Percentiles rank a stretch among this genome's conserved stretches.
Conservation (phyloP, 768 basidiomycete species). For the Boletales sp. region DNA sequence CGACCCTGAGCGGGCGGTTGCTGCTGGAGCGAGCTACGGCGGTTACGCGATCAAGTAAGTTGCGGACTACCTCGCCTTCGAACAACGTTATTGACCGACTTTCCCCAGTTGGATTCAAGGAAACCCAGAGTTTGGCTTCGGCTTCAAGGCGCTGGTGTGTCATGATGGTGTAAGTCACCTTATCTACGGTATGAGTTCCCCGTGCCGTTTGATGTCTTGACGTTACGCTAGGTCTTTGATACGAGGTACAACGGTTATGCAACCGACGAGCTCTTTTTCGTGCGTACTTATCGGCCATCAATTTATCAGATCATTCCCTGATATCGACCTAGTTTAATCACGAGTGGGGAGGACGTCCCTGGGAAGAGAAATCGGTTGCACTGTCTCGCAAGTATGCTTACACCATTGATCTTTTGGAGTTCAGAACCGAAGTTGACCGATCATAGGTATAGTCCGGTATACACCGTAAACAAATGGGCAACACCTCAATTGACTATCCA, state of each 20-base stretch:
- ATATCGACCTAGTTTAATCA: constrained; percentile 65
- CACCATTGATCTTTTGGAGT: background rate
- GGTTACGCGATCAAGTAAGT: constrained; percentile 85
- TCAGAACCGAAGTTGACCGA: background rate
- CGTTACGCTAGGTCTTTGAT: constrained; percentile 59
- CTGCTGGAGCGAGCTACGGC: constrained; percentile 82
- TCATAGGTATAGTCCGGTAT: constrained; percentile 68
- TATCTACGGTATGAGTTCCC: background rate
- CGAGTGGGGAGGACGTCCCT: constrained; percentile 82
- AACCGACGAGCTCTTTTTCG: constrained; percentile 91
- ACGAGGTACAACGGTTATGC: constrained; percentile 76
- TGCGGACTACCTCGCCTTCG: constrained; percentile 9
- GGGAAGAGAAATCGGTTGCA: constrained; percentile 56
- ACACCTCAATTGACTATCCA: constrained; percentile 86
- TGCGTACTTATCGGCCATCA: constrained; percentile 34
- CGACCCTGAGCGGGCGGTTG: constrained; percentile 64
- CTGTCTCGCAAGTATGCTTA: constrained; percentile 52
- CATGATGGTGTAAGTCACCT: constrained; percentile 76
- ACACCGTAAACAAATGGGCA: constrained; percentile 80
- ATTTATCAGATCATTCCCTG: background rate
- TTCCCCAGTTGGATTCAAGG: constrained; percentile 86
- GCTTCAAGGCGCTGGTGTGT: constrained; percentile 87
- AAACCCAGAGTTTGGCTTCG: constrained; percentile 82
- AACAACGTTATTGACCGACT: background rate
- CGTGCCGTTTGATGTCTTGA: background rate